Evolutionary conservation across 306 rosid species (phyloP).

Genomic region (Albizia julibrissin): DNA sequence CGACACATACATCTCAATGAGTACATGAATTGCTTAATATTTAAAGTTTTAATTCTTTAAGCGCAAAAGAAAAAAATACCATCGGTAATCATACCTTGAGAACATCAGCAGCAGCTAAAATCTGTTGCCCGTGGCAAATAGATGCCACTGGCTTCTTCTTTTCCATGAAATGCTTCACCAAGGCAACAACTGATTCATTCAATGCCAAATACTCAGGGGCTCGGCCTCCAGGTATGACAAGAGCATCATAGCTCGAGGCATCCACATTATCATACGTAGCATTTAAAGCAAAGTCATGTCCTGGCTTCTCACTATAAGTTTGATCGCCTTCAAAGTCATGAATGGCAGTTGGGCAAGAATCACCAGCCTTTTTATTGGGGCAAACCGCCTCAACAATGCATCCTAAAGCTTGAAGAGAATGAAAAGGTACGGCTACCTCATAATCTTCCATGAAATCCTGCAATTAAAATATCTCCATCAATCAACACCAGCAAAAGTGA

Average conservation of each 20-base stretch:
- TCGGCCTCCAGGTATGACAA: slow-evolving; percentile 36
- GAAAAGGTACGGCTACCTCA: slow-evolving; percentile 62
- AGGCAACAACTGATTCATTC: slow-evolving; percentile 27
- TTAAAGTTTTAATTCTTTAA: neutral
- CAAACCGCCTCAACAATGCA: slow-evolving; percentile 73
- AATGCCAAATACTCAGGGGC: slow-evolving; percentile 34
- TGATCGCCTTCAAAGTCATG: slow-evolving; percentile 84
- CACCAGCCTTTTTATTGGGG: slow-evolving; percentile 66
- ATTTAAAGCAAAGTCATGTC: slow-evolving; percentile 53
- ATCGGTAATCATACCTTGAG: slow-evolving; percentile 48
- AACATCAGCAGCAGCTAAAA: slow-evolving; percentile 69
- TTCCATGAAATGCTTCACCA: slow-evolving; percentile 36
- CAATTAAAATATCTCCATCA: slow-evolving; percentile 7
- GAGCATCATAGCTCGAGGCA: slow-evolving; percentile 51
- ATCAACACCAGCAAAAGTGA: neutral
- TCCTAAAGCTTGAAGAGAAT: slow-evolving; percentile 71
- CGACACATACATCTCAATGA: neutral
- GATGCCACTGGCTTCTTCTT: slow-evolving; percentile 34
- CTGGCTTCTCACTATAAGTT: slow-evolving; percentile 70
- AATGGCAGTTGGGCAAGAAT: slow-evolving; percentile 64
- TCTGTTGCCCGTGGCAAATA: slow-evolving; percentile 57
- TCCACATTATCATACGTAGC: slow-evolving; percentile 52
- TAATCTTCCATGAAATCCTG: slow-evolving; percentile 85
- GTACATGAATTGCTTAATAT: neutral
- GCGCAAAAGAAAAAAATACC: neutral